phyloP scores from a whole-genome alignment of 2,329 filamentous ascomycete genomes.

The Xylariaceae sp. region DNA sequence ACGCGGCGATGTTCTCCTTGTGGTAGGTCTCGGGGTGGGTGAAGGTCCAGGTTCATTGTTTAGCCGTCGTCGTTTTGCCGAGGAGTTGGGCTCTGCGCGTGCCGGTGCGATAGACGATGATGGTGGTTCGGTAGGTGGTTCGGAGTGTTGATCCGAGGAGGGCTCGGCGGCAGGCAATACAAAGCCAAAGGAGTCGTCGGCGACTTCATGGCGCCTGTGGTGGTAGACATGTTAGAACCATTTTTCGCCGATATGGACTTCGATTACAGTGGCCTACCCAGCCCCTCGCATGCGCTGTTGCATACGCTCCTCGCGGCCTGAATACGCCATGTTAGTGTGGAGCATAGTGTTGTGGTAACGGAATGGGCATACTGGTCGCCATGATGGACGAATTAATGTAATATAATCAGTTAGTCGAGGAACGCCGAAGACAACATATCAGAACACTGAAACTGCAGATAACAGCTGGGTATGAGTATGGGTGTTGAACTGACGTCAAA shows the following conservation, averaged over 20 bases:
- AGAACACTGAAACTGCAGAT: too few relatives aligned
- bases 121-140: too few relatives aligned
- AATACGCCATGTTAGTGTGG: conserved; percentile 9
- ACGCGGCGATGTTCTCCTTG: conserved; percentile 15
- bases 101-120: conserved; percentile 20
- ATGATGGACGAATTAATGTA: conserved; percentile 16
- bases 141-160: conserved; percentile 18
- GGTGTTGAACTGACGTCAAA: too few relatives aligned
- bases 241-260: neutral
- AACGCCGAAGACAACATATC: too few relatives aligned
- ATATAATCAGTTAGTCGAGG: too few relatives aligned
- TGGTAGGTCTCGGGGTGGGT: conserved; percentile 19
- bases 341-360: neutral
- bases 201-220: conserved; percentile 51
- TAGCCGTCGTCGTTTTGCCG: conserved; percentile 43
- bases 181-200: conserved; percentile 57
- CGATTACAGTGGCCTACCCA: conserved; percentile 43
- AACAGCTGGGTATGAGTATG: too few relatives aligned
- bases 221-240: conserved; percentile 7
- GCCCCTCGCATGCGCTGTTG: conserved; percentile 63
- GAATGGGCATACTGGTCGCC: conserved; percentile 31
- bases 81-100: conserved; percentile 44
- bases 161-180: conserved; percentile 37
- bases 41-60: conserved; percentile 20
- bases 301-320: conserved; percentile 58